These are phyloP conservation scores for Talaromyces sp. DNA, from an alignment of 2,329 filamentous ascomycete species.

Conservation along the genomic window DNA sequence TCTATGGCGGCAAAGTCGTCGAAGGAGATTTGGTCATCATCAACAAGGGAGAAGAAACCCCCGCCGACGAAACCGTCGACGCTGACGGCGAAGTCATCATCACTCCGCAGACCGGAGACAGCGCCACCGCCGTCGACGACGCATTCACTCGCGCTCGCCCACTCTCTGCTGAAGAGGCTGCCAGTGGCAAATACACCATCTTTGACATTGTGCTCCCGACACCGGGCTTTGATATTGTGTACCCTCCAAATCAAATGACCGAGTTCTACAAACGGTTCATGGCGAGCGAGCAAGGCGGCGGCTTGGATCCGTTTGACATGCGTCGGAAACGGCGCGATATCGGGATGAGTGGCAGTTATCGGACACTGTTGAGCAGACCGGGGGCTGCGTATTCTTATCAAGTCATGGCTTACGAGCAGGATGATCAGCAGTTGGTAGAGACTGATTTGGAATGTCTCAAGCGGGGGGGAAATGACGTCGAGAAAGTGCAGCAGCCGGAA, in stretches of 20 bases:
- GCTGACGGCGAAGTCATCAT: constrained; percentile 63
- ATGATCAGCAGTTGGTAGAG: constrained; percentile 76
- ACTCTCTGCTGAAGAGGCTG: constrained; percentile 70
- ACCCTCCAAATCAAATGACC: constrained; percentile 78
- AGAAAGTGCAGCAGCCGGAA: neutral
- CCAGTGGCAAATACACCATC: constrained; percentile 69
- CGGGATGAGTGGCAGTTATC: constrained; percentile 81
- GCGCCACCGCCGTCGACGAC: constrained; percentile 48
- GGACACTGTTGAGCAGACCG: constrained; percentile 73
- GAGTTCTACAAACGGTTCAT: constrained; percentile 83
- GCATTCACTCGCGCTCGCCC: constrained; percentile 64
- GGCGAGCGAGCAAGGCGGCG: constrained; percentile 68
- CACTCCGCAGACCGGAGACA: constrained; percentile 53
- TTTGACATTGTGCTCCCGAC: constrained; percentile 86
- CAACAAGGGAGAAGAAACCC: constrained; percentile 47
- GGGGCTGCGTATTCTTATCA: constrained; percentile 58
- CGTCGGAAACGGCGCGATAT: constrained; percentile 78
- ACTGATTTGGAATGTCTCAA: constrained; percentile 74
- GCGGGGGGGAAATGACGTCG: constrained; percentile 24
- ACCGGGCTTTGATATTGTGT: constrained; percentile 86
- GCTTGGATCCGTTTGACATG: constrained; percentile 80
- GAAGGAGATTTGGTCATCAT: constrained; percentile 78
- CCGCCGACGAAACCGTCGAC: constrained; percentile 47
- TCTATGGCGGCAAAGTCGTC: constrained; percentile 67
- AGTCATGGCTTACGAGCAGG: constrained; percentile 59